phyloP scores from a whole-genome alignment of 495 filamentous ascomycete species.

The Oidiodendron maius region DNA sequence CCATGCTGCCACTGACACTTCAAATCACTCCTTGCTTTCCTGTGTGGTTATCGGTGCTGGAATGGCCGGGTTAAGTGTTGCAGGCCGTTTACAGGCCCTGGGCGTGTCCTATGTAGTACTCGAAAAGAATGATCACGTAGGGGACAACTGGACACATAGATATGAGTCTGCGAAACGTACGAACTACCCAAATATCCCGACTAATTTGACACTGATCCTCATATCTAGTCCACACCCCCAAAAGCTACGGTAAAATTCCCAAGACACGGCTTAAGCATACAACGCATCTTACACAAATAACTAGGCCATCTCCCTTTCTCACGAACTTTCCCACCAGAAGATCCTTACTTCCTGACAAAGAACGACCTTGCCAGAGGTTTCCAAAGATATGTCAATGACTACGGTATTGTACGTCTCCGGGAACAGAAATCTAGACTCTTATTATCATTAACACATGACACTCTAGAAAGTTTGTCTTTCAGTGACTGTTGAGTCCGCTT shows the following conservation, averaged over 20 bases:
- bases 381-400: slow-evolving; percentile 28
- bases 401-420: slow-evolving; percentile 24
- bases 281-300: too few relatives aligned
- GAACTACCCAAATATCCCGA: neutral
- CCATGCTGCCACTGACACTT: neutral
- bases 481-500: slow-evolving; percentile 10
- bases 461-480: slow-evolving; percentile 19
- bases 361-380: slow-evolving; percentile 32
- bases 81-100: slow-evolving; percentile 1
- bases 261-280: too few relatives aligned
- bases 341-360: slow-evolving; percentile 30
- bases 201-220: too few relatives aligned
- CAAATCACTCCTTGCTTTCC: too few relatives aligned
- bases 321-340: slow-evolving; percentile 25
- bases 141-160: slow-evolving; percentile 5
- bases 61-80: neutral
- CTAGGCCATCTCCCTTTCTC: slow-evolving; percentile 31
- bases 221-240: slow-evolving; percentile 27
- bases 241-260: slow-evolving; percentile 25
- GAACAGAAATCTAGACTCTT: slow-evolving; percentile 17
- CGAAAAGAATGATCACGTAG: slow-evolving; percentile 2
- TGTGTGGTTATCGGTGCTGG: slow-evolving; percentile 8
- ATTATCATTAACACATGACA: slow-evolving; percentile 24
- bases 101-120: slow-evolving; percentile 2
- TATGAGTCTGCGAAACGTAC: slow-evolving; percentile 6